These are phyloP conservation scores for Fusarium caatingaense DNA, from an alignment of 2,329 filamentous ascomycete species.

Conservation along the genomic window DNA sequence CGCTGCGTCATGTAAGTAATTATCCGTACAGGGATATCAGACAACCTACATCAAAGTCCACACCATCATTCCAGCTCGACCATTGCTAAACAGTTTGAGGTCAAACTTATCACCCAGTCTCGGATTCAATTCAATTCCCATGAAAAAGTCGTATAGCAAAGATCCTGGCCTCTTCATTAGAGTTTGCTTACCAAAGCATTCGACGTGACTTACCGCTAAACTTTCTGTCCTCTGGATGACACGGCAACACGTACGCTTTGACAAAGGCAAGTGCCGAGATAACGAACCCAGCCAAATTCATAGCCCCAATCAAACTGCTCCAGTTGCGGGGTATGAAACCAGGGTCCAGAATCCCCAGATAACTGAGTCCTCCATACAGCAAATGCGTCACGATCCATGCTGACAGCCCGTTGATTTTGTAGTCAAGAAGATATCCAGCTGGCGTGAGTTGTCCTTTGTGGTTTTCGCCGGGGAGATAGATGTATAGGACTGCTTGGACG, in stretches of 20 bases:
- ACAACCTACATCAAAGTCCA: conserved; percentile 58
- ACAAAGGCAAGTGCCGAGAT: conserved; percentile 48
- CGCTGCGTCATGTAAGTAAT: conserved; percentile 39
- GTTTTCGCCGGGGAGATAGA: conserved; percentile 22
- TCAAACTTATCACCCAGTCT: conserved; percentile 56
- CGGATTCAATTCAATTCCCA: conserved; percentile 60
- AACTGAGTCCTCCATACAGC: conserved; percentile 44
- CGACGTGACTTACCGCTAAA: conserved; percentile 51
- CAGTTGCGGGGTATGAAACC: conserved; percentile 57
- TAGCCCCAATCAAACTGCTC: conserved; percentile 53
- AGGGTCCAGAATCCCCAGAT: conserved; percentile 50
- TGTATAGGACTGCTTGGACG: conserved; percentile 32
- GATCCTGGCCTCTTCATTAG: conserved; percentile 46
- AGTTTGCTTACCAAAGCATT: not conserved
- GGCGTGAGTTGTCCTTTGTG: conserved; percentile 56
- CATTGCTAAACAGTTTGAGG: conserved; percentile 61
- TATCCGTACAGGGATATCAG: not conserved
- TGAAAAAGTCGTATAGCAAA: conserved; percentile 57
- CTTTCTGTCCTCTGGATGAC: conserved; percentile 55
- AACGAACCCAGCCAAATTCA: conserved; percentile 51
- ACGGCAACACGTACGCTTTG: conserved; percentile 55
- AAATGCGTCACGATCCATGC: conserved; percentile 55
- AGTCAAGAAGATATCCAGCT: conserved; percentile 56
- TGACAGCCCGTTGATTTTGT: conserved; percentile 56
- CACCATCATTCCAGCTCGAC: conserved; percentile 59